Conservation (phyloP, 2,329 filamentous ascomycete species). For the Achaetomium macrosporum region DNA sequence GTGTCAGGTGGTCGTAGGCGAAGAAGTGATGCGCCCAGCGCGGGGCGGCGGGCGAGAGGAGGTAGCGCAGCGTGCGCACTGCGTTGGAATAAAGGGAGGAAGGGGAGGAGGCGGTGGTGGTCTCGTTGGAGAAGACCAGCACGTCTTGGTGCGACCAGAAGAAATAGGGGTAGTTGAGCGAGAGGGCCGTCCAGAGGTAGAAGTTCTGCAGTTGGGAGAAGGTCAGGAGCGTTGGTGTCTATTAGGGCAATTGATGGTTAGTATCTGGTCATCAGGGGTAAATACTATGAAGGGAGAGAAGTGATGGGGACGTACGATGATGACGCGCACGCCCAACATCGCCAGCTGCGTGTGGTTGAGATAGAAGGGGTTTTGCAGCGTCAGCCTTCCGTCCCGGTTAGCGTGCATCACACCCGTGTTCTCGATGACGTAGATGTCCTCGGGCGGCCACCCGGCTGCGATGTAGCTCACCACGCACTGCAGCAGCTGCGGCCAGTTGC, state of each 20-base stretch:
- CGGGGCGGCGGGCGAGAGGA: conserved; percentile 27
- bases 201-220: conserved; percentile 52
- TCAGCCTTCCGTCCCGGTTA: conserved; percentile 39
- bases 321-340: conserved; percentile 44
- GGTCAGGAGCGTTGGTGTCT: conserved; percentile 45
- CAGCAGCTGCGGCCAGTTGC: conserved; percentile 46
- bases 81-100: conserved; percentile 38
- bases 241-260: conserved; percentile 10
- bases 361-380: conserved; percentile 48
- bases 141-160: conserved; percentile 52
- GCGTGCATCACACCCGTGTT: conserved; percentile 49
- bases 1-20: conserved; percentile 52
- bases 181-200: conserved; percentile 35
- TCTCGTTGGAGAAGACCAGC: conserved; percentile 39
- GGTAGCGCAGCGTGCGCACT: conserved; percentile 31
- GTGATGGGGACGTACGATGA: conserved; percentile 33
- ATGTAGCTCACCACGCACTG: conserved; percentile 50
- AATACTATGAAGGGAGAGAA: too few species aligned
- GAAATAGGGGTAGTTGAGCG: conserved; percentile 41
- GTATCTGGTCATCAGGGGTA: background rate
- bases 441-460: conserved; percentile 48
- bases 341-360: conserved; percentile 45
- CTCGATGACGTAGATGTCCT: conserved; percentile 49
- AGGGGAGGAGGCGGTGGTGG: conserved; percentile 32
- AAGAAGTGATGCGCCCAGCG: conserved; percentile 51